Evolutionary conservation across 306 rosid genomes (phyloP), one percentile per base, ranked within the genome.

Genomic region (Ormosia emarginata): DNA sequence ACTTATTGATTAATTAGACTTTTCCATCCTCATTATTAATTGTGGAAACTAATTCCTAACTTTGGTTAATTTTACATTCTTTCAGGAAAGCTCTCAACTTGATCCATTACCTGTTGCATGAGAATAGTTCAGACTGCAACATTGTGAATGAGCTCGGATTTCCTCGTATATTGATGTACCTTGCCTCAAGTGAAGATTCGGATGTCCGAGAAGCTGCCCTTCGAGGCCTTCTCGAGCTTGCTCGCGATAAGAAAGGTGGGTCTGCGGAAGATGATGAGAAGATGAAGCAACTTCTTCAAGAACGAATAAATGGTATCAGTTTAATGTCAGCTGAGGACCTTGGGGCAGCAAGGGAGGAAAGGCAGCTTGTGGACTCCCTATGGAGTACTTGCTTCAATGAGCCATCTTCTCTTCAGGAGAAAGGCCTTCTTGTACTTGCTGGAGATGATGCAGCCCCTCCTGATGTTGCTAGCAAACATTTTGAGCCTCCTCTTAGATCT

Each of bases 31-130:
- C 8, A 32, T 18, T 29, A 49, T 14, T 73, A 24, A 39, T 37
- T 8, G 13, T 3, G 5, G 44, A 18, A 53, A 37, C 67, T 74
- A 41, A 86, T 46, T 59, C 4, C 4, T 4, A 56, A 12, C 29
- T 44, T 53, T 6, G 32, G 61, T 61, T 15, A 62, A 55, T 52
- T 75, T 39, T 53, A 34, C 59, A 30, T 50, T 46, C 56, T 84
- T 83, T 61, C 92, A 96, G 99, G 94, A 96, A 93, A 89, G 98
- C 98, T 6, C 93, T 96, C 77, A 92, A 93, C 81, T 86, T 96
- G 90, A 87, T 93, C 75, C 93, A 92, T 34, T 93, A 88, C 83
- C 88, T 96, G 57, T 86, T 93, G 71, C 86, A 82, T 2, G 98
- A 93, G 77, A 90, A 89, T 75, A 85, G 78, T 79, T 85, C 93